phyloP scores from a whole-genome alignment of 805 yeast genomes.

The Ogataea henricii region DNA sequence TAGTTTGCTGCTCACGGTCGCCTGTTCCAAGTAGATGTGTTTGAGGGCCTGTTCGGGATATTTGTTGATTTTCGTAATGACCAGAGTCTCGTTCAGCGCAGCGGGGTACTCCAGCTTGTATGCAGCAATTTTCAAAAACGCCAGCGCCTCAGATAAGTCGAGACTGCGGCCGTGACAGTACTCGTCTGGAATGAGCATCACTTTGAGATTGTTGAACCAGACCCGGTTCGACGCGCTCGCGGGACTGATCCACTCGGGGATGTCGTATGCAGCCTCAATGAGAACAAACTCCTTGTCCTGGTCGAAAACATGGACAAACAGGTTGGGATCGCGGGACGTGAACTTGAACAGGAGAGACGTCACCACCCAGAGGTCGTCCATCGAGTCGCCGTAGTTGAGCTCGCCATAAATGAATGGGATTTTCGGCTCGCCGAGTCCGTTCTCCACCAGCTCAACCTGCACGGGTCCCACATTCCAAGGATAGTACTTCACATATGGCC shows the following conservation, averaged over 20 bases:
- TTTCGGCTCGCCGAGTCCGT: conserved; percentile 5
- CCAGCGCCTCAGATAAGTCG: conserved; percentile 41
- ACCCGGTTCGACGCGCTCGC: conserved; percentile 49
- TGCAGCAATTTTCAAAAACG: conserved; percentile 39
- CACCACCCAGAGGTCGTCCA: conserved; percentile 49
- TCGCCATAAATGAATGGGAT: conserved; percentile 40
- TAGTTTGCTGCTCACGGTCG: conserved; percentile 19
- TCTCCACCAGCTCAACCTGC: conserved; percentile 22
- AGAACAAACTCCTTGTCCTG: conserved; percentile 59
- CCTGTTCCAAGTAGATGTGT: conserved; percentile 23
- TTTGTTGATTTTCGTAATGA: conserved; percentile 18
- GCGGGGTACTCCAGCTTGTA: conserved; percentile 33
- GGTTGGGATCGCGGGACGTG: conserved; percentile 30
- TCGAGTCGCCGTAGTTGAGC: conserved; percentile 44
- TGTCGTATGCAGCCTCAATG: conserved; percentile 46
- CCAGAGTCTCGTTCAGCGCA: conserved; percentile 25
- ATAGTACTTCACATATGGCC: conserved; percentile 41
- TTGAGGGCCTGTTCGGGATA: conserved; percentile 37
- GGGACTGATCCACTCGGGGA: conserved; percentile 52
- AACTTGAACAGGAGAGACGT: conserved; percentile 42
- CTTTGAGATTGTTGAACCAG: conserved; percentile 50
- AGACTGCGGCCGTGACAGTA: conserved; percentile 39
- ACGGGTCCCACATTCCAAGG: conserved; percentile 43
- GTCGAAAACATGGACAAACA: conserved; percentile 50
- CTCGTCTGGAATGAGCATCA: conserved; percentile 43